A percentile compares a stretch with the other conserved stretches of the same genome.
These are phyloP conservation scores for Fusarium zealandicum DNA, from an alignment of 2,329 filamentous ascomycete genomes.

Conservation along the genomic window DNA sequence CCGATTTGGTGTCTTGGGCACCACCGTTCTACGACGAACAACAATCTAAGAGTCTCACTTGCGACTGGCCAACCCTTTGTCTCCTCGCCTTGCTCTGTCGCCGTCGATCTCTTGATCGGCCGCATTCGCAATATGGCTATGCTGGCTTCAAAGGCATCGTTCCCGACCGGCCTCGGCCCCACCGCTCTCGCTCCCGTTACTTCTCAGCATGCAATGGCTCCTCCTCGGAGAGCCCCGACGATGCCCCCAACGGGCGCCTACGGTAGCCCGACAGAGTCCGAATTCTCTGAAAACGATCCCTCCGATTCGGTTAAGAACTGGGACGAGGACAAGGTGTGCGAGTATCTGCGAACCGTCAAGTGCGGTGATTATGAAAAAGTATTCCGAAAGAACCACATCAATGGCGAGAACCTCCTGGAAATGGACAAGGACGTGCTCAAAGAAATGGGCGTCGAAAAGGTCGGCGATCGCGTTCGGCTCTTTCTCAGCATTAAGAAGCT, in stretches of 20 bases:
- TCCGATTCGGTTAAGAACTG: slow-evolving; percentile 82
- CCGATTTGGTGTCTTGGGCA: slow-evolving; percentile 35
- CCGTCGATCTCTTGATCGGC: slow-evolving; percentile 13
- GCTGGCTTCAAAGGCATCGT: slow-evolving; percentile 78
- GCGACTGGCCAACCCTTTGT: slow-evolving; percentile 2
- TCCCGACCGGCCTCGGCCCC: slow-evolving; percentile 61
- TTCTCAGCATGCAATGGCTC: slow-evolving; percentile 57
- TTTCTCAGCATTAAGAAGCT: slow-evolving; percentile 86
- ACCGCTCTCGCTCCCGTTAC: slow-evolving; percentile 56
- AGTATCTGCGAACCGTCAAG: slow-evolving; percentile 90
- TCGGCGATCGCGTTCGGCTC: slow-evolving; percentile 93
- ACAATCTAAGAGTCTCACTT: slow-evolving; percentile 1
- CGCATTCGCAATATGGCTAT: slow-evolving; percentile 67
- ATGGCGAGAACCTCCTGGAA: slow-evolving; percentile 93
- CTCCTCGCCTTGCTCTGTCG: slow-evolving; percentile 4
- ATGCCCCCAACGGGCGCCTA: slow-evolving; percentile 62
- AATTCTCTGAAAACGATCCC: slow-evolving; percentile 85
- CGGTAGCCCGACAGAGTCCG: slow-evolving; percentile 87
- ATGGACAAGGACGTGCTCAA: slow-evolving; percentile 96
- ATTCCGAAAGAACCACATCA: slow-evolving; percentile 94
- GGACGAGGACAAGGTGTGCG: slow-evolving; percentile 90
- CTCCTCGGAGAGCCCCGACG: slow-evolving; percentile 60
- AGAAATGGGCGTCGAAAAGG: slow-evolving; percentile 98
- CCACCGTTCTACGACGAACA: slow-evolving; percentile 21
- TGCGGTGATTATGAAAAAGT: slow-evolving; percentile 92